phyloP scores from a whole-genome alignment of 1,139 yeast genomes.

The Trichomonascaceae sp. region DNA sequence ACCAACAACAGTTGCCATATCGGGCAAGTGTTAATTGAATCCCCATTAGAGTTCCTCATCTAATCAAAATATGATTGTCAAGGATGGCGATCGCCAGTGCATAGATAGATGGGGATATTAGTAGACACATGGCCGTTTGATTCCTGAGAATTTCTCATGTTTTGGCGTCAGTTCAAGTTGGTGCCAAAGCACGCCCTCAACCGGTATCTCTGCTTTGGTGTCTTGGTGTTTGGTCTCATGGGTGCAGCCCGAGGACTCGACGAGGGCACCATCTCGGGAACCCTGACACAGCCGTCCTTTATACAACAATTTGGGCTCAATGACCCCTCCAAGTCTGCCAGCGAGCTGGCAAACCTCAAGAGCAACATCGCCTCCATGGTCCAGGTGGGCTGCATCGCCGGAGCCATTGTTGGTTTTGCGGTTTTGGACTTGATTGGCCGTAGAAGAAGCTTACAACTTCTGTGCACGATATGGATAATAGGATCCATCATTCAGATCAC shows the following conservation, averaged over 20 bases:
- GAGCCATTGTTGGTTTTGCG: slow-evolving; percentile 38
- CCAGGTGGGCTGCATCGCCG: slow-evolving; percentile 47
- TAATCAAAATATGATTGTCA: too few relatives aligned
- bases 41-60: too few relatives aligned
- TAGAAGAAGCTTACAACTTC: slow-evolving; percentile 36
- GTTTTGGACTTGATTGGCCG: slow-evolving; percentile 45
- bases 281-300: slow-evolving; percentile 35
- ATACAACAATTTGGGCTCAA: slow-evolving; percentile 33
- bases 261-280: slow-evolving; percentile 42
- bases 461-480: slow-evolving; percentile 31
- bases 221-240: slow-evolving; percentile 41
- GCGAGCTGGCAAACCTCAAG: slow-evolving; percentile 33
- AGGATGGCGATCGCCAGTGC: too few relatives aligned
- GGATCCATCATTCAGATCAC: slow-evolving; percentile 39
- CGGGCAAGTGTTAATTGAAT: too few relatives aligned
- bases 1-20: too few relatives aligned
- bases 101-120: too few relatives aligned
- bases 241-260: slow-evolving; percentile 53
- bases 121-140: too few relatives aligned
- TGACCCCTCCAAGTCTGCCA: slow-evolving; percentile 27
- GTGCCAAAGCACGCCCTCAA: slow-evolving; percentile 4
- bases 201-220: slow-evolving; percentile 10
- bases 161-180: slow-evolving; percentile 2
- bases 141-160: too few relatives aligned
- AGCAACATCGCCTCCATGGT: slow-evolving; percentile 53